Evolutionary conservation across 768 basidiomycete genomes (phyloP).

Genomic region (Termitomyces sp.): DNA sequence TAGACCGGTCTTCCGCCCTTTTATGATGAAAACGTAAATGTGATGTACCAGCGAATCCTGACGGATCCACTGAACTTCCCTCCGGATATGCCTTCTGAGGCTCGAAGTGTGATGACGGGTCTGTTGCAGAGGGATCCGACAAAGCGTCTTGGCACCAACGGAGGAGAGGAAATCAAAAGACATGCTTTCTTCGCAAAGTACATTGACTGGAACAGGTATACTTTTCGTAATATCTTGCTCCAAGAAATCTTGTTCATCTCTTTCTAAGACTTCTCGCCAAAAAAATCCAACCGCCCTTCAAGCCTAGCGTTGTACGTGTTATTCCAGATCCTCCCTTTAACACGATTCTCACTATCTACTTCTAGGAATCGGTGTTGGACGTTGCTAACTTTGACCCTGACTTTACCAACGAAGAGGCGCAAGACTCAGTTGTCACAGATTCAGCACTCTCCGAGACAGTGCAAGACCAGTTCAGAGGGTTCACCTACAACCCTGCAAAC

Average conservation of each 20-base stretch:
- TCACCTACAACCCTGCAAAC: conserved; percentile 84
- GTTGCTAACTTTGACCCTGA: conserved; percentile 97
- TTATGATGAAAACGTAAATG: conserved; percentile 98
- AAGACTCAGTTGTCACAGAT: conserved; percentile 95
- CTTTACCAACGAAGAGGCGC: conserved; percentile 92
- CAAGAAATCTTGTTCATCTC: background rate
- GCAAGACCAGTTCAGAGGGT: conserved; percentile 92
- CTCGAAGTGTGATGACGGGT: conserved; percentile 83
- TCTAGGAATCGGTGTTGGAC: conserved; percentile 85
- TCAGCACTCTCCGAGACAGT: conserved; percentile 92
- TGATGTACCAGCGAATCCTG: conserved; percentile 95
- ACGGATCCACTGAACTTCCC: conserved; percentile 92
- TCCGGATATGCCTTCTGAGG: conserved; percentile 83
- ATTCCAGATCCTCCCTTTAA: background rate
- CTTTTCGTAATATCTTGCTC: background rate
- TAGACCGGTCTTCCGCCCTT: conserved; percentile 96
- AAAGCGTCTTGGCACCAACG: conserved; percentile 83
- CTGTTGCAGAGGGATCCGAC: conserved; percentile 87
- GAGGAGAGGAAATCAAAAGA: conserved; percentile 93
- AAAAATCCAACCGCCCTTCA: conserved; percentile 97
- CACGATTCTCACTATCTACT: background rate
- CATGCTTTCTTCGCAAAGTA: conserved; percentile 95
- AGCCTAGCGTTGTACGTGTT: conserved; percentile 84
- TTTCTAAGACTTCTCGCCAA: conserved; percentile 68
- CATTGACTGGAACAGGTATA: conserved; percentile 84